Conservation (phyloP, 73 alveolate species). For the Paramecium primaurelia region DNA sequence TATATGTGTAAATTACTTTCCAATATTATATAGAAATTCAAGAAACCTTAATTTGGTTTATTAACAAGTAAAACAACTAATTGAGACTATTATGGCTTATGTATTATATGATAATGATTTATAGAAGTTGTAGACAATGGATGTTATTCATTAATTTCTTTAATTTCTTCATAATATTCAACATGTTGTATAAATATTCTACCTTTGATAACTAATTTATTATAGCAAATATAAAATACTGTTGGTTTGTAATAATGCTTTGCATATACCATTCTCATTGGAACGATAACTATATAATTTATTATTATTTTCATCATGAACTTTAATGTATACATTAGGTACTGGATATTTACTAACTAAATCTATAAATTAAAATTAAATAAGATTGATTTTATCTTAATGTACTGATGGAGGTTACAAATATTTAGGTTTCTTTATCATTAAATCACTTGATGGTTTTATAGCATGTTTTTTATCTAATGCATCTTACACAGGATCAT, state of each 20-base stretch:
- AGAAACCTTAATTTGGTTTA: neutral
- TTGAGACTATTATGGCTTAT: neutral
- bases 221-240: neutral
- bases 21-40: neutral
- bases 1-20: neutral
- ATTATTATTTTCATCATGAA: slow-evolving; percentile 1
- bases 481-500: slow-evolving; percentile 41
- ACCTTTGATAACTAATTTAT: slow-evolving; percentile 19
- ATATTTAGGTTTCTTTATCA: slow-evolving; percentile 5
- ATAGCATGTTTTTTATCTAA: slow-evolving; percentile 3
- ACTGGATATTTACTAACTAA: neutral
- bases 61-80: neutral
- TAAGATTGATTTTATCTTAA: neutral
- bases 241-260: neutral
- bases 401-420: neutral
- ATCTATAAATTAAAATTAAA: slow-evolving; percentile 35
- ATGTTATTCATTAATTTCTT: neutral
- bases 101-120: neutral
- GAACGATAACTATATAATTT: slow-evolving; percentile 32
- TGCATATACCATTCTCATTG: slow-evolving; percentile 24
- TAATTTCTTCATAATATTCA: neutral
- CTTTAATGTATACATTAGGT: neutral
- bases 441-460: slow-evolving; percentile 11
- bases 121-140: neutral
- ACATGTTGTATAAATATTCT: neutral